These are phyloP conservation scores for Physaria fendleri DNA, from an alignment of 345 rosid genomes.

Conservation along the genomic window DNA sequence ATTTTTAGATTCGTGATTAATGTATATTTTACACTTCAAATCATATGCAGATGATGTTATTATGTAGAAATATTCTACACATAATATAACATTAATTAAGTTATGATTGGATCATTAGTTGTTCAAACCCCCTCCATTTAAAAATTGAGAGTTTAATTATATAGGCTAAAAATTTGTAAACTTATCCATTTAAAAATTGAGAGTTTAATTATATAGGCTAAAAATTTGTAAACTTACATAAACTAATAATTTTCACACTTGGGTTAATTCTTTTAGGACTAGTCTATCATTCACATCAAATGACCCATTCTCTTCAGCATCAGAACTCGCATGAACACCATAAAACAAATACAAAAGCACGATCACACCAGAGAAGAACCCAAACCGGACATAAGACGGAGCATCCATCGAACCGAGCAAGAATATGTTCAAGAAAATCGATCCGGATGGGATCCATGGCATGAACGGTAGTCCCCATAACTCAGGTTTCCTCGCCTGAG, in stretches of 20 bases:
- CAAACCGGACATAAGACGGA: conserved; percentile 64
- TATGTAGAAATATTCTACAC: not conserved
- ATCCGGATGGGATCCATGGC: conserved; percentile 84
- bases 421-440: conserved; percentile 80
- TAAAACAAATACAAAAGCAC: conserved; percentile 64
- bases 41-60: not conserved
- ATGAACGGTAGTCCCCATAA: conserved; percentile 88
- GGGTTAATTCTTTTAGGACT: conserved; percentile 32
- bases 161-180: not conserved
- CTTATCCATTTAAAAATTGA: too few species aligned
- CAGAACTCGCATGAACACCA: conserved; percentile 88
- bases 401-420: conserved; percentile 66
- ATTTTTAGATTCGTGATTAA: too few species aligned
- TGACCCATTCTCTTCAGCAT: conserved; percentile 54
- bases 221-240: too few species aligned
- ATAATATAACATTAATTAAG: too few species aligned
- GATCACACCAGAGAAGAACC: conserved; percentile 54
- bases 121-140: too few species aligned
- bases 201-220: conserved; percentile 18
- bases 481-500: conserved; percentile 65
- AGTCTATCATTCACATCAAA: conserved; percentile 41
- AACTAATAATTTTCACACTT: conserved; percentile 35
- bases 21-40: too few species aligned
- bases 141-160: conserved; percentile 22
- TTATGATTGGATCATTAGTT: too few species aligned